Percentiles rank a stretch among this genome's conserved stretches.
These are phyloP conservation scores for Coffea eugenioides DNA, from an alignment of 257 asterid genomes.

Conservation along the genomic window DNA sequence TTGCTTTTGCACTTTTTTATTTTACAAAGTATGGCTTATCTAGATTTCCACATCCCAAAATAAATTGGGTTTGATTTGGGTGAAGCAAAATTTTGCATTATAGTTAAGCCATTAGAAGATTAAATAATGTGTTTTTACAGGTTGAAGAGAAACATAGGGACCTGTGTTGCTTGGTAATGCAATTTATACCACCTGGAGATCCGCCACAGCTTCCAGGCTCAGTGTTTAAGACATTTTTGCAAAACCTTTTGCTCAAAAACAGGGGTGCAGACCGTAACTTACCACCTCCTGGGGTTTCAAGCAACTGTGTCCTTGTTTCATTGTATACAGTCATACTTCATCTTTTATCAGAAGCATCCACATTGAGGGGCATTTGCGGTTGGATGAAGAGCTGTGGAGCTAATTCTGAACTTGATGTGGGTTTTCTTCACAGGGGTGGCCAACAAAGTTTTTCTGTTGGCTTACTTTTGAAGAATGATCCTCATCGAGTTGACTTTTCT, in stretches of 20 bases:
- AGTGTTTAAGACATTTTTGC: slow-evolving; percentile 76
- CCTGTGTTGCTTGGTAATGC: slow-evolving; percentile 87
- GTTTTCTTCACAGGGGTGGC: slow-evolving; percentile 95
- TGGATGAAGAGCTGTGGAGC: slow-evolving; percentile 66
- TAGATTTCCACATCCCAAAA: neutral
- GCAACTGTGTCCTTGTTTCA: slow-evolving; percentile 88
- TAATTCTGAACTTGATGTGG: slow-evolving; percentile 60
- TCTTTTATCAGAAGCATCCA: slow-evolving; percentile 82
- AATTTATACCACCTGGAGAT: slow-evolving; percentile 73
- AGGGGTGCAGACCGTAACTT: slow-evolving; percentile 89
- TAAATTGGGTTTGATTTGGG: neutral
- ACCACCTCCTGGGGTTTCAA: slow-evolving; percentile 96
- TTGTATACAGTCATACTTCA: slow-evolving; percentile 79
- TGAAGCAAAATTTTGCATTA: neutral
- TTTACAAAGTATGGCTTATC: neutral
- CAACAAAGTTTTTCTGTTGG: slow-evolving; percentile 76
- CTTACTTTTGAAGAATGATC: slow-evolving; percentile 76
- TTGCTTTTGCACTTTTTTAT: neutral
- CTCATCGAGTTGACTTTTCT: slow-evolving; percentile 78
- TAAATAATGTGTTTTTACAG: slow-evolving; percentile 35
- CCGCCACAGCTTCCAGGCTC: slow-evolving; percentile 88
- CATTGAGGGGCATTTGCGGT: slow-evolving; percentile 56
- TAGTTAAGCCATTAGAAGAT: neutral
- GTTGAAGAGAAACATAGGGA: slow-evolving; percentile 96
- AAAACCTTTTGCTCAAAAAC: slow-evolving; percentile 78